Base-by-base conservation (phyloP, 768 basidiomycete genomes). In the Piloderma croceum region DNA sequence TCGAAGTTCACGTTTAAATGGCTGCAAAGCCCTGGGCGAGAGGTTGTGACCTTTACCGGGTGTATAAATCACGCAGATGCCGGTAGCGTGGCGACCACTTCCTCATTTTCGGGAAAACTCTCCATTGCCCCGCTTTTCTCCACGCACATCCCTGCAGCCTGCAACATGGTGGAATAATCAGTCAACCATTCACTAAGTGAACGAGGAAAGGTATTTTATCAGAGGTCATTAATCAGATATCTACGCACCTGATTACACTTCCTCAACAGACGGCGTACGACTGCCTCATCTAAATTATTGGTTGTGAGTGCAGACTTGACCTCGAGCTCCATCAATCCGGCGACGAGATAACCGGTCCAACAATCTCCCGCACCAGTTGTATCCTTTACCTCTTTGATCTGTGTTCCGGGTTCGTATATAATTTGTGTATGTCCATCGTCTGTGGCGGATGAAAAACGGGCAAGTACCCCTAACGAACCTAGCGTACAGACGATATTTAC, bases 331-430 rank as follows among this genome's bases (percentile, higher is more conserved):
- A 80, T 78, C 29, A 81, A 57, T 0, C 73, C 75, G 10, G 67
- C 62, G 11, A 79, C 71, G 46, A 80, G 67, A 48, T 77, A 81
- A 10, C 79, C 79, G 0, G 77, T 69, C 51, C 79, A 80, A 44
- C 77, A 79, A 47, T 81, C 79, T 0, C 79, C 79, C 1, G 79
- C 79, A 7, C 79, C 79, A 0, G 79, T 81, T 3, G 77, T 79
- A 50, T 81, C 78, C 24, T 41, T 34, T 22, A 58, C 48, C 12
- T 29, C 27, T 15, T 29, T 9, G 10, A 29, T 9, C 12, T 58
- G 51, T 4, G 64, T 59, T 0, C 9, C 27, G 10, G 54, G 47
- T 4, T 65, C 71, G 24, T 61, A 44, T 11, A 79, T 54, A 33
- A 53, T 56, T 2, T 69, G 69, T 4, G 77, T 77, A 1, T 74